Evolutionary conservation across 352 stramenopile species (phyloP).

Genomic region (Phytophthora syringae): DNA sequence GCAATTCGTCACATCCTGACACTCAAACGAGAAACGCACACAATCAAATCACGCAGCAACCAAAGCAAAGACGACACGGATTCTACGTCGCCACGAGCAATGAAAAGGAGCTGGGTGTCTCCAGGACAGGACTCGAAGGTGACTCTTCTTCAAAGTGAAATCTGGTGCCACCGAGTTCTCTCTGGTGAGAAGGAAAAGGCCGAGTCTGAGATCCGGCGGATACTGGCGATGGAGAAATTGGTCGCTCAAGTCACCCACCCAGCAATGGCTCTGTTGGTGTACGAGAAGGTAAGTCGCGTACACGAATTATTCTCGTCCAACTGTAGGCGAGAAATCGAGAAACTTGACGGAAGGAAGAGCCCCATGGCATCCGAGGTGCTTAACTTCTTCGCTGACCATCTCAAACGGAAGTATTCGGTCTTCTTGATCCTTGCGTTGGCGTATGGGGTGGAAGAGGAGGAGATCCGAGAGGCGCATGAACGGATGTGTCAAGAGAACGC

Average conservation of each 20-base stretch:
- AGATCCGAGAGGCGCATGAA: constrained; percentile 85
- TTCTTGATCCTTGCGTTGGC: constrained; percentile 85
- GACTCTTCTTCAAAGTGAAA: constrained; percentile 84
- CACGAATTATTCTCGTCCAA: constrained; percentile 87
- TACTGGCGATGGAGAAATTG: constrained; percentile 88
- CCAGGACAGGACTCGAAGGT: constrained; percentile 84
- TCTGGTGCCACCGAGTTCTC: constrained; percentile 86
- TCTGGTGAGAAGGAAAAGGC: constrained; percentile 85
- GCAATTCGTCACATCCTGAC: constrained; percentile 75
- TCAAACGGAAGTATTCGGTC: constrained; percentile 90
- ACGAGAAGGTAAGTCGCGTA: constrained; percentile 90
- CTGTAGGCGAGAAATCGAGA: constrained; percentile 77
- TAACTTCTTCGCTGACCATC: constrained; percentile 85
- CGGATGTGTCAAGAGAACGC: constrained; percentile 85
- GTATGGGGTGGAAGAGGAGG: constrained; percentile 76
- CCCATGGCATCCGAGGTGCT: constrained; percentile 66
- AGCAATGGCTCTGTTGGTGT: constrained; percentile 86
- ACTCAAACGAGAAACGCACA: constrained; percentile 53
- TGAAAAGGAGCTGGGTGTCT: constrained; percentile 62
- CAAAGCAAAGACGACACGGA: constrained; percentile 22
- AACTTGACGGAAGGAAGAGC: constrained; percentile 46
- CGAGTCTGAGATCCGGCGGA: constrained; percentile 81
- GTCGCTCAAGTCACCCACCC: constrained; percentile 79
- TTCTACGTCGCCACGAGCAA: neutral
- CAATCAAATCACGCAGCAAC: constrained; percentile 20